Evolutionary conservation across 768 basidiomycete genomes (phyloP).

Genomic region (Trametes cubensis): DNA sequence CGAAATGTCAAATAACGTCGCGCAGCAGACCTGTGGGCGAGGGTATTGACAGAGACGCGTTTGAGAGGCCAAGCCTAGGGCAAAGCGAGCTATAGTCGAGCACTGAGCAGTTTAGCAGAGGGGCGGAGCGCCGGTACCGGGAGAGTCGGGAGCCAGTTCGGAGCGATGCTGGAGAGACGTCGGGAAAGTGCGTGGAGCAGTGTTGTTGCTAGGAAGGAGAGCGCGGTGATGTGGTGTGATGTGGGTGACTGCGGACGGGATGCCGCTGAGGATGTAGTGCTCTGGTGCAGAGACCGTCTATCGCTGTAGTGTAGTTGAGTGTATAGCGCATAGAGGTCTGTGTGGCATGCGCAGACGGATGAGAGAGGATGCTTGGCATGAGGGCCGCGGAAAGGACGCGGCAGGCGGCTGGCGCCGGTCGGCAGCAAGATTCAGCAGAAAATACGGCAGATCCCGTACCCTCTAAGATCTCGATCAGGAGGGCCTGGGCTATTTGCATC

Average conservation of each 20-base stretch:
- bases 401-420: neutral
- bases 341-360: neutral
- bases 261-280: too few species aligned
- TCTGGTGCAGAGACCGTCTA: too few species aligned
- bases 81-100: conserved; percentile 1
- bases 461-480: neutral
- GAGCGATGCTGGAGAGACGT: neutral
- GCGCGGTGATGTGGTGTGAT: conserved; percentile 6
- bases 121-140: neutral
- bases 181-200: neutral
- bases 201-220: neutral
- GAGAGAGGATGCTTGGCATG: neutral
- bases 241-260: neutral
- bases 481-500: neutral
- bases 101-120: neutral
- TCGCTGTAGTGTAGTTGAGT: neutral
- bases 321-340: neutral
- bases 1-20: too few species aligned
- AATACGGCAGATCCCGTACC: neutral
- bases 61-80: neutral
- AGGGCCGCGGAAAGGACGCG: neutral
- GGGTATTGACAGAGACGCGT: neutral
- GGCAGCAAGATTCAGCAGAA: neutral
- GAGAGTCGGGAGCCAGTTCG: conserved; percentile 2
- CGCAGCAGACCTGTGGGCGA: too few species aligned